Evolutionary conservation across 768 basidiomycete species (phyloP), one percentile per base, ranked within the genome.

Genomic region (Lactifluus hygrophoroides): DNA sequence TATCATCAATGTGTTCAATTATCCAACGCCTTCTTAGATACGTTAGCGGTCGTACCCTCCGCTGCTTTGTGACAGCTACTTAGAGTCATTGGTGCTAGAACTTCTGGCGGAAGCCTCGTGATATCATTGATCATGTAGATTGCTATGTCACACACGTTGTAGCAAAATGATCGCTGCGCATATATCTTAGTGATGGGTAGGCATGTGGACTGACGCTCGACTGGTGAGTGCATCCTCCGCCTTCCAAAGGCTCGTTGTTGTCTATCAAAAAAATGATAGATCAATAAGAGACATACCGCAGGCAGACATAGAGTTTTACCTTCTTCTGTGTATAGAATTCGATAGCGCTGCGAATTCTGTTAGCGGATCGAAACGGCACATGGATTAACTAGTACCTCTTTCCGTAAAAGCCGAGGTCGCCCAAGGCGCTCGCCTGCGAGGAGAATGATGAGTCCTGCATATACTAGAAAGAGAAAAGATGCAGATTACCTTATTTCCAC

Each of bases 251-350:
- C 90, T 86, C 3, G 94, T 98, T 5, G 83, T 92, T 2, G 94
- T 97, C 92, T 91, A 56, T 19, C 37, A 65, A 32, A 21, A 32
- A 21, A 45, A 37, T 10, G 28, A 23, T 54, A 44, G 43, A 28
- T 54, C 45, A 35, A 50, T 28, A 5, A 35, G 16, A 23, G 47
- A 37, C 19, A 27, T 3, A 21, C 4, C 4, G 13, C 37, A 47
- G 32, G 32, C 16, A 54, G 40, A 37, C 25, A 17, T 49, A 30
- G n/a, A 27, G 47, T 17, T 1, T 48, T 63, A 82, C 87, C 84
- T 96, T 97, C 71, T 92, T 87, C 71, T 94, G 88, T 3, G 95
- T 98, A 70, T 94, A 98, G 75, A 98, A 98, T 70, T 90, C 90
- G 73, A 97, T 80, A 25, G 90, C 94, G 62, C 89, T 87, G 66